Evolutionary conservation across 2,329 filamentous ascomycete species (phyloP).

Genomic region (Lasiodiplodia citricola): DNA sequence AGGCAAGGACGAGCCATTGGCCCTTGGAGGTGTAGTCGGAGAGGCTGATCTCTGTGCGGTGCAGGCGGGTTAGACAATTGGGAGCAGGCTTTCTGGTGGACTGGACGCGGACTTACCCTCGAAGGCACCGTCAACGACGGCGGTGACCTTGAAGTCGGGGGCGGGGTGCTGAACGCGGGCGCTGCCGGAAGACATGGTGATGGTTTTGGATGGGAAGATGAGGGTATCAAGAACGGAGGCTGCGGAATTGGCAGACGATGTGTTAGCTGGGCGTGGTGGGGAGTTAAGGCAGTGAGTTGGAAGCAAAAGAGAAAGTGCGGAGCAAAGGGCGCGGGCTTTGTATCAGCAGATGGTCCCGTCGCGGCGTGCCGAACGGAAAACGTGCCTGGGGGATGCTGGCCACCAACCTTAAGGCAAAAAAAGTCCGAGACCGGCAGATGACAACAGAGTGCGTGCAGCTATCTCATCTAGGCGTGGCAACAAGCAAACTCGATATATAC

Average conservation of each 20-base stretch:
- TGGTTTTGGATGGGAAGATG: background rate
- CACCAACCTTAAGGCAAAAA: constrained; percentile 18
- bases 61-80: constrained; percentile 12
- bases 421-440: constrained; percentile 16
- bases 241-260: constrained; percentile 14
- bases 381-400: constrained; percentile 11
- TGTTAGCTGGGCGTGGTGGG: background rate
- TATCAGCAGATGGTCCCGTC: constrained; percentile 37
- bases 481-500: constrained; percentile 5
- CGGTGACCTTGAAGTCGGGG: constrained; percentile 44
- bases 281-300: constrained; percentile 2
- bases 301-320: constrained; percentile 12
- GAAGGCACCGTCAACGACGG: constrained; percentile 47
- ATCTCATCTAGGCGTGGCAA: background rate
- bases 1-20: constrained; percentile 68
- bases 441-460: constrained; percentile 3
- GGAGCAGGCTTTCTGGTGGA: background rate
- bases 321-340: constrained; percentile 19
- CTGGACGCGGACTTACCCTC: constrained; percentile 38
- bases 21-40: constrained; percentile 48
- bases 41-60: constrained; percentile 41
- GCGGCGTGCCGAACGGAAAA: constrained; percentile 10
- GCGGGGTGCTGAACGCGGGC: constrained; percentile 48
- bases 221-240: constrained; percentile 6
- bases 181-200: constrained; percentile 43